A percentile compares a stretch with the other conserved stretches of the same genome.
Conservation (phyloP, 2,329 filamentous ascomycete species). For the Parastagonospora avenae region DNA sequence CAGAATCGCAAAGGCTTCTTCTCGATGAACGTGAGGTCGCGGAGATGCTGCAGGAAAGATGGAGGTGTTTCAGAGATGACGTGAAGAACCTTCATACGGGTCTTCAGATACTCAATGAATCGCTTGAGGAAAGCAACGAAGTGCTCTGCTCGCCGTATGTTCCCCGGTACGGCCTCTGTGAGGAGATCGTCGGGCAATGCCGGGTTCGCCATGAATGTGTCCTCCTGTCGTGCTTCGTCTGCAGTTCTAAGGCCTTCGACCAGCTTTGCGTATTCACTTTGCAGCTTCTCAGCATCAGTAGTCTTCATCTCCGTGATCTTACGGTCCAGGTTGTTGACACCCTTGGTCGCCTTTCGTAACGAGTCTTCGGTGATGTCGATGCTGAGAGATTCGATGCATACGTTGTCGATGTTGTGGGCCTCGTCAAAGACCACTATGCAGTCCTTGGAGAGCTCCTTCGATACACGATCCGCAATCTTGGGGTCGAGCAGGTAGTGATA, state of each 20-base stretch:
- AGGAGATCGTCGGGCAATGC: conserved; percentile 91
- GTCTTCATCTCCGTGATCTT: conserved; percentile 94
- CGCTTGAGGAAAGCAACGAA: conserved; percentile 93
- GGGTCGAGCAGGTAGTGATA: conserved; percentile 98
- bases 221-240: conserved; percentile 88
- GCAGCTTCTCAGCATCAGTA: conserved; percentile 92
- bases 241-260: conserved; percentile 89
- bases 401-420: conserved; percentile 99
- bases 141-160: conserved; percentile 93
- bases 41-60: conserved; percentile 90
- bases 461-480: conserved; percentile 95
- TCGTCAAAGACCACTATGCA: conserved; percentile 99
- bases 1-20: conserved; percentile 94
- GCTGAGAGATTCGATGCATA: conserved; percentile 96
- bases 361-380: conserved; percentile 98
- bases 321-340: conserved; percentile 86
- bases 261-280: conserved; percentile 93
- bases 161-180: conserved; percentile 94
- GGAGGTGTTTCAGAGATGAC: conserved; percentile 96
- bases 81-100: conserved; percentile 96
- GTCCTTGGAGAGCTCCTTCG: conserved; percentile 94
- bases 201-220: conserved; percentile 96
- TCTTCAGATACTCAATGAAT: conserved; percentile 98
- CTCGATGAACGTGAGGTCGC: conserved; percentile 96
- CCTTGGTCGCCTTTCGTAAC: conserved; percentile 84